phyloP scores from a whole-genome alignment of 306 rosid species.

The Dalbergia cultrata region DNA sequence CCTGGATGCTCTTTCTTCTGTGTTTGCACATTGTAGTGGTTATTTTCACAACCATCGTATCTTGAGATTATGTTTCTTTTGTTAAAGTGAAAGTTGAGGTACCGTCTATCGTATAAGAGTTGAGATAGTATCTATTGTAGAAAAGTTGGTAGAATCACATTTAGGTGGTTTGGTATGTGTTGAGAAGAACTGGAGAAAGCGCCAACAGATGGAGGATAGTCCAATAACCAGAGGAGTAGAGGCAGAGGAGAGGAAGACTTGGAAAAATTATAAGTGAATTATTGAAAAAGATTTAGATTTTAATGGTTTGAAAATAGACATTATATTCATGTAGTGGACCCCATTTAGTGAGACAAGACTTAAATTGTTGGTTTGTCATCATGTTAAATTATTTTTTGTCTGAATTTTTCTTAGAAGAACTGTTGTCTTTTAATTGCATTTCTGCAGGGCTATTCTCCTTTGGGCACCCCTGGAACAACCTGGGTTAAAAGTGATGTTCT shows the following conservation, averaged over 20 bases:
- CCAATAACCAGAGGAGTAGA: not conserved
- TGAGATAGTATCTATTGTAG: too few species aligned
- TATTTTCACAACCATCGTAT: conserved; percentile 6
- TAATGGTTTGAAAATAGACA: not conserved
- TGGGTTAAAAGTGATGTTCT: conserved; percentile 78
- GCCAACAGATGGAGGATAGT: not conserved
- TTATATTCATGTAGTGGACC: not conserved
- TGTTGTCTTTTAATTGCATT: conserved; percentile 31
- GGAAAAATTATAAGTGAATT: not conserved
- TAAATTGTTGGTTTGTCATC: not conserved
- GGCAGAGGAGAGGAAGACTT: not conserved
- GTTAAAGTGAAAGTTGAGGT: not conserved
- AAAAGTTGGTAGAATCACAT: not conserved
- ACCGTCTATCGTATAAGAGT: not conserved
- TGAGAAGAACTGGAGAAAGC: not conserved
- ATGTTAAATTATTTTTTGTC: not conserved
- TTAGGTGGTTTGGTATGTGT: not conserved
- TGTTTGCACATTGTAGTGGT: conserved; percentile 16
- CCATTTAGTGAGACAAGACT: not conserved
- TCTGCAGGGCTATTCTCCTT: conserved; percentile 75
- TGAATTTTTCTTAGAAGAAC: not conserved
- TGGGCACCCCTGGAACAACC: conserved; percentile 82
- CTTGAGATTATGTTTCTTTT: not conserved
- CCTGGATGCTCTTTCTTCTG: conserved; percentile 27
- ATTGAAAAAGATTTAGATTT: too few species aligned